Conservation (phyloP, 2,329 filamentous ascomycete genomes). For the Celoporthe dispersa region DNA sequence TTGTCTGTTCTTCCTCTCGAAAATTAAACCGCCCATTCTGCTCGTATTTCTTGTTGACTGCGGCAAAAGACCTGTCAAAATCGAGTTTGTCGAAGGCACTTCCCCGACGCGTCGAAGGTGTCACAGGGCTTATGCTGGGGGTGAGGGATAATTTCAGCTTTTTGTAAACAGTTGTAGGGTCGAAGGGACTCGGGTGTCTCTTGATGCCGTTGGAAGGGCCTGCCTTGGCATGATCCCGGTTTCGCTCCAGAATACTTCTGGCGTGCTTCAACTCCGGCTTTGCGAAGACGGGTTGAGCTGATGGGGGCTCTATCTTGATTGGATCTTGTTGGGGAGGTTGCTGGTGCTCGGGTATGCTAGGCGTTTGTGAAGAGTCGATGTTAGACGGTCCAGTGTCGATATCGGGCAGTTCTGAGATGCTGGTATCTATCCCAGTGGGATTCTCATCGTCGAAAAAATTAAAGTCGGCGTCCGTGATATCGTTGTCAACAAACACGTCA, state of each 20-base stretch:
- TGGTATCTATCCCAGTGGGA: conserved; percentile 47
- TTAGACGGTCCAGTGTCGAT: conserved; percentile 32
- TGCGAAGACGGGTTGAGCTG: conserved; percentile 50
- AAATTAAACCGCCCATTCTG: conserved; percentile 60
- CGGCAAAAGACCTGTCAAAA: conserved; percentile 56
- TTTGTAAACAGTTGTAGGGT: conserved; percentile 62
- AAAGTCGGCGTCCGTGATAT: conserved; percentile 82
- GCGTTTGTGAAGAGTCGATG: conserved; percentile 27
- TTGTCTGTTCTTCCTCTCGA: conserved; percentile 39
- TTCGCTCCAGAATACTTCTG: conserved; percentile 51
- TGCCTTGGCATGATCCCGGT: conserved; percentile 38
- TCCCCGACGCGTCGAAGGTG: conserved; percentile 40
- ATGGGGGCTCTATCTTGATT: conserved; percentile 16
- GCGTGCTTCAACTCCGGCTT: conserved; percentile 65
- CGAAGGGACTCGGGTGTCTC: conserved; percentile 60
- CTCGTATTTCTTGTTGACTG: conserved; percentile 63
- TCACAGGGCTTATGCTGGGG: conserved; percentile 31
- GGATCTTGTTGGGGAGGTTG: conserved; percentile 30
- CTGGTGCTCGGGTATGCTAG: conserved; percentile 32
- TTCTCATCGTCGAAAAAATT: conserved; percentile 75
- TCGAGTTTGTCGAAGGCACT: conserved; percentile 60
- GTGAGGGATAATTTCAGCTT: conserved; percentile 55
- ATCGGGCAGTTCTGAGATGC: conserved; percentile 40
- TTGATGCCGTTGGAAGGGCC: conserved; percentile 45
- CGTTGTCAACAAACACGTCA: conserved; percentile 73